phyloP scores from a whole-genome alignment of 352 stramenopile genomes.

The Phytophthora nicotianae region DNA sequence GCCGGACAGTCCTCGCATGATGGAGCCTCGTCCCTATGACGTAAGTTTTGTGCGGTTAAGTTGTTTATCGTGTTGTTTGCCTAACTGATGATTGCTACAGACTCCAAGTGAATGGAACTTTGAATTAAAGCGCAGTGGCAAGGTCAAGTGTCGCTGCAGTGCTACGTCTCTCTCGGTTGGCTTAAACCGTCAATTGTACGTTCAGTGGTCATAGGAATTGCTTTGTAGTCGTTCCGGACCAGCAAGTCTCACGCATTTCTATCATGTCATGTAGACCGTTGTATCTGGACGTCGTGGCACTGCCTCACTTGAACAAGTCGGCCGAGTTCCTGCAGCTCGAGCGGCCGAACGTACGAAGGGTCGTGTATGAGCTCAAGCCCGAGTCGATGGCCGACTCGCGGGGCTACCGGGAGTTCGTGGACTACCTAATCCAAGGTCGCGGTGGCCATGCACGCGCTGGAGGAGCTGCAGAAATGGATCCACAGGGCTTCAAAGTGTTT shows the following conservation, averaged over 20 bases:
- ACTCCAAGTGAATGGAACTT: constrained; percentile 44
- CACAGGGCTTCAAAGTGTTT: constrained; percentile 75
- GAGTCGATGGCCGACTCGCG: constrained; percentile 53
- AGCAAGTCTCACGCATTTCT: constrained; percentile 11
- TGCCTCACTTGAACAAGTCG: constrained; percentile 67
- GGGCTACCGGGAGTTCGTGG: constrained; percentile 67
- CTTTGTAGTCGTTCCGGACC: background rate
- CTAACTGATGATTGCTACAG: constrained; percentile 18
- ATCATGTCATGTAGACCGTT: constrained; percentile 46
- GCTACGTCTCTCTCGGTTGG: constrained; percentile 37
- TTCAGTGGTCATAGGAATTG: background rate
- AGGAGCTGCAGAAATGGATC: constrained; percentile 62
- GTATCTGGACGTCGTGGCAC: constrained; percentile 62
- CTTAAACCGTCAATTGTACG: constrained; percentile 37
- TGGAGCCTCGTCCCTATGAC: constrained; percentile 36
- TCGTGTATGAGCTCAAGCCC: constrained; percentile 74
- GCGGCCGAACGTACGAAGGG: constrained; percentile 46
- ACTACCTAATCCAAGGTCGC: constrained; percentile 67
- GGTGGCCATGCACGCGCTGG: constrained; percentile 54
- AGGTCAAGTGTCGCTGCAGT: constrained; percentile 42
- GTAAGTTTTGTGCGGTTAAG: constrained; percentile 22
- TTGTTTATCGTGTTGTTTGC: constrained; percentile 6
- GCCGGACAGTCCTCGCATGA: constrained; percentile 37
- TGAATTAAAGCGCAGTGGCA: constrained; percentile 42
- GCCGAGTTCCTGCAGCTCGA: constrained; percentile 72